Conservation (phyloP, 768 basidiomycete genomes). For the Lentinula aciculospora region DNA sequence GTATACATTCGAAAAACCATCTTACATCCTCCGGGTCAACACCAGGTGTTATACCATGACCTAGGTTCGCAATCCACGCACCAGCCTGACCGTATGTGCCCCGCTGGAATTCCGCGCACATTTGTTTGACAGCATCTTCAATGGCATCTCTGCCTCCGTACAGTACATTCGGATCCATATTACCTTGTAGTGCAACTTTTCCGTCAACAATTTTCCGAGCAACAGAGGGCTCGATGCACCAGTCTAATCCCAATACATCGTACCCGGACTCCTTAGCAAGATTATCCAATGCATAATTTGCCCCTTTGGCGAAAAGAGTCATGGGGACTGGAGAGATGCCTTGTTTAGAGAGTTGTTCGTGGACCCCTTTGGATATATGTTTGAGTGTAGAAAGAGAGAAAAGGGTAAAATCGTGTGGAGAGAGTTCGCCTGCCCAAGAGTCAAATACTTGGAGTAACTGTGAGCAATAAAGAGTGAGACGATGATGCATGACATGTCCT, state of each 20-base stretch:
- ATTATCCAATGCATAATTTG: conserved; percentile 62
- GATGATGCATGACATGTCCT: background rate
- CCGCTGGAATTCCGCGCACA: conserved; percentile 70
- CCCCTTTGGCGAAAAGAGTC: conserved; percentile 94
- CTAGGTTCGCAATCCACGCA: conserved; percentile 96
- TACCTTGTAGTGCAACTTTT: conserved; percentile 80
- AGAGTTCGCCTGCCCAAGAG: conserved; percentile 91
- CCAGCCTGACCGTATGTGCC: conserved; percentile 33
- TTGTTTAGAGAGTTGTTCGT: conserved; percentile 45
- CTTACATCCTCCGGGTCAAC: conserved; percentile 91
- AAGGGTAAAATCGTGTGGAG: conserved; percentile 75
- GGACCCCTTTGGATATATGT: conserved; percentile 70
- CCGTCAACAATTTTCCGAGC: conserved; percentile 59
- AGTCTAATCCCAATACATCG: conserved; percentile 88
- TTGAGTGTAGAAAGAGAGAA: conserved; percentile 81
- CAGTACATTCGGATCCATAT: conserved; percentile 84
- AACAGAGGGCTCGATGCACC: conserved; percentile 76
- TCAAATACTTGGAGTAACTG: conserved; percentile 97
- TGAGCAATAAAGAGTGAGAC: background rate
- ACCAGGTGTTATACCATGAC: conserved; percentile 94
- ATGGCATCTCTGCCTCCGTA: conserved; percentile 87
- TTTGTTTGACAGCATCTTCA: conserved; percentile 76
- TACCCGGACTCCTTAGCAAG: conserved; percentile 67
- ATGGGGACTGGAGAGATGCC: conserved; percentile 63
- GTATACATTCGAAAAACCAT: conserved; percentile 89